Percentiles rank a stretch among this genome's conserved stretches.
Evolutionary conservation across 1,284 basidiomycete species (phyloP).

Genomic region (Cryptococcus sp.): DNA sequence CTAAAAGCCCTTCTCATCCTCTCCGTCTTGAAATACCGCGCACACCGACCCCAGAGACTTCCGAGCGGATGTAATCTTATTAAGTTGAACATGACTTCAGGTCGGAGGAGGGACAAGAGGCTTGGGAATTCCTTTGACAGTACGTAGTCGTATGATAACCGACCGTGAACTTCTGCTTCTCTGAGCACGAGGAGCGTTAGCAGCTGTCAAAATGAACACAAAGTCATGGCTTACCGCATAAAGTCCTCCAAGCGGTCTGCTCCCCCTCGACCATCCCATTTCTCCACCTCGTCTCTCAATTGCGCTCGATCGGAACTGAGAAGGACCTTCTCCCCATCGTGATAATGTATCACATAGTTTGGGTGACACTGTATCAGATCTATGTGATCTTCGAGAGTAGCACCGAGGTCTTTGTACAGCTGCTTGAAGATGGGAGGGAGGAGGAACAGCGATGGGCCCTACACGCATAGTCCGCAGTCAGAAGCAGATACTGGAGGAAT

Average conservation of each 20-base stretch:
- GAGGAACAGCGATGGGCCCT: slow-evolving; percentile 57
- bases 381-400: slow-evolving; percentile 53
- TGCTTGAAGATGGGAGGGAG: slow-evolving; percentile 57
- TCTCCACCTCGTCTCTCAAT: slow-evolving; percentile 56
- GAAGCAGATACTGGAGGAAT: background rate
- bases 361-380: slow-evolving; percentile 55
- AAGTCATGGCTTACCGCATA: slow-evolving; percentile 23
- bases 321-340: slow-evolving; percentile 55
- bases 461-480: slow-evolving; percentile 4
- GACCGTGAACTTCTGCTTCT: slow-evolving; percentile 37
- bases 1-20: slow-evolving; percentile 56
- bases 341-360: slow-evolving; percentile 56
- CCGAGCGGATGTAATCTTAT: slow-evolving; percentile 51
- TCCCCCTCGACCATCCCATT: slow-evolving; percentile 57
- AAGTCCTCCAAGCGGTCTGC: slow-evolving; percentile 46
- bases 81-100: slow-evolving; percentile 53
- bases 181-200: slow-evolving; percentile 12
- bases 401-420: slow-evolving; percentile 56
- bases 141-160: slow-evolving; percentile 56
- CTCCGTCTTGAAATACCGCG: slow-evolving; percentile 57
- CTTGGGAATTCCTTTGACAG: slow-evolving; percentile 55
- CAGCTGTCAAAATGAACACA: background rate
- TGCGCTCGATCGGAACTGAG: slow-evolving; percentile 55
- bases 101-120: slow-evolving; percentile 53
- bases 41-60: slow-evolving; percentile 50